Evolutionary conservation across 352 stramenopile genomes (phyloP).

Genomic region (Lagenidium sp.): DNA sequence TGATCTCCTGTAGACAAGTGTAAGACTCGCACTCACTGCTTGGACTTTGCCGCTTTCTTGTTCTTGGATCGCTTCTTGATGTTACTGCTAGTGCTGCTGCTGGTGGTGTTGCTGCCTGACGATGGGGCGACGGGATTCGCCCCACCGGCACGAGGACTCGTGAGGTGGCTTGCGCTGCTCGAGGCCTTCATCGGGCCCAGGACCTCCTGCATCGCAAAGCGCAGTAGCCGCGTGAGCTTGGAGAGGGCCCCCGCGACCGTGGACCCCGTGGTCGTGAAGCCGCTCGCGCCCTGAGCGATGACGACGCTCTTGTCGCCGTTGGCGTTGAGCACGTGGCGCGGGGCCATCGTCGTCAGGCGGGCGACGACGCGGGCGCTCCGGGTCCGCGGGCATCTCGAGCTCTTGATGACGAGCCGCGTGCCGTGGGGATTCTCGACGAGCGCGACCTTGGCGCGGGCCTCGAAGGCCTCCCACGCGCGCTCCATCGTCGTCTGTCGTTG

Average conservation of each 20-base stretch:
- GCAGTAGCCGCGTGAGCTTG: conserved; percentile 37
- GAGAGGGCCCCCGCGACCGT: conserved; percentile 17
- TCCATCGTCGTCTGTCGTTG: background rate
- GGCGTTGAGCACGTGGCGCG: conserved; percentile 1
- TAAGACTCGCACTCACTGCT: background rate
- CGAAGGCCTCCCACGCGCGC: conserved; percentile 48
- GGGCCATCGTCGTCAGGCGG: conserved; percentile 29
- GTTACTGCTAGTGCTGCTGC: conserved; percentile 10
- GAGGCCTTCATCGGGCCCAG: conserved; percentile 39
- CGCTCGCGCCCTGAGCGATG: conserved; percentile 13
- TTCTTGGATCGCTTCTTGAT: conserved; percentile 37
- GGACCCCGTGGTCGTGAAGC: conserved; percentile 12
- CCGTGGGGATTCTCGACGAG: conserved; percentile 39
- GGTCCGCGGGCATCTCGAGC: conserved; percentile 5
- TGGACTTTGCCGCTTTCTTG: conserved; percentile 8
- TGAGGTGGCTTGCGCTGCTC: conserved; percentile 1
- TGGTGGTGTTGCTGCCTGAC: background rate
- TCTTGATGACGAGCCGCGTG: conserved; percentile 61
- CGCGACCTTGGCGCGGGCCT: conserved; percentile 56
- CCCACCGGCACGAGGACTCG: conserved; percentile 6
- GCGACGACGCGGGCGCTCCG: conserved; percentile 20
- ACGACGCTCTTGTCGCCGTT: too few species aligned
- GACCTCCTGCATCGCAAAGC: conserved; percentile 63
- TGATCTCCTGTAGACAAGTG: conserved; percentile 58
- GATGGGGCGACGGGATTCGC: background rate